Evolutionary conservation across 2,329 filamentous ascomycete species (phyloP), one percentile per base, ranked within the genome.

Genomic region (Tricladium varicosporioides): DNA sequence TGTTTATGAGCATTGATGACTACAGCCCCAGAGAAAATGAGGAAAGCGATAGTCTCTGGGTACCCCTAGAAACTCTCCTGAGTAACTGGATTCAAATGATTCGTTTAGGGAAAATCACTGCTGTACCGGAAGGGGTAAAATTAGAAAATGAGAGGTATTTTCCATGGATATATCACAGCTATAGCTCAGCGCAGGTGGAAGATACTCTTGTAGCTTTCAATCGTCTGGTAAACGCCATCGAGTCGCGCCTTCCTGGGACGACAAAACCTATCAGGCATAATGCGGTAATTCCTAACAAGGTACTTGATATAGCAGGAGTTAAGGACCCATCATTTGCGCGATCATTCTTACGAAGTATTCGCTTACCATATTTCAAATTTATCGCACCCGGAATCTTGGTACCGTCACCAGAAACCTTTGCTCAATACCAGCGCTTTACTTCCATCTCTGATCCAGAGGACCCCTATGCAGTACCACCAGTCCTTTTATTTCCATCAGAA

Each of bases 131-230:
- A 40, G 36, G 36, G n/a, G 36, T 40, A 11, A 11, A 40, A 40
- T n/a, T 40, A 11, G n/a, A 40, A 40, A 40, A 40, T 40, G 36
- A 40, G n/a, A 40, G n/a, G n/a, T 10, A 40, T 10, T 40, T 40
- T 18, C 52, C 31, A 5, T 51, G 49, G 74, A 62, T 74, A 9
- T 52, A 51, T 40, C 60, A 55, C n/a, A 36, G 36, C 71, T 49
- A 70, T 70, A 19, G 57, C 68, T 5, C 60, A 74, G 45, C 65
- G 73, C 71, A 71, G 70, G 74, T 76, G 56, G 70, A 73, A 69
- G 7, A 27, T 43, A 47, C n/a, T 5, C 18, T 54, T 15, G 49
- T 18, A 14, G 53, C 53, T 19, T 58, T 51, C 36, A 31, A 56
- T 45, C 57, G 27, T 3, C 46, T 59, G 3, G 53, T 56, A n/a